Evolutionary conservation across 192 early-diverging fungal species (phyloP).

Genomic region (Linnemannia exigua): DNA sequence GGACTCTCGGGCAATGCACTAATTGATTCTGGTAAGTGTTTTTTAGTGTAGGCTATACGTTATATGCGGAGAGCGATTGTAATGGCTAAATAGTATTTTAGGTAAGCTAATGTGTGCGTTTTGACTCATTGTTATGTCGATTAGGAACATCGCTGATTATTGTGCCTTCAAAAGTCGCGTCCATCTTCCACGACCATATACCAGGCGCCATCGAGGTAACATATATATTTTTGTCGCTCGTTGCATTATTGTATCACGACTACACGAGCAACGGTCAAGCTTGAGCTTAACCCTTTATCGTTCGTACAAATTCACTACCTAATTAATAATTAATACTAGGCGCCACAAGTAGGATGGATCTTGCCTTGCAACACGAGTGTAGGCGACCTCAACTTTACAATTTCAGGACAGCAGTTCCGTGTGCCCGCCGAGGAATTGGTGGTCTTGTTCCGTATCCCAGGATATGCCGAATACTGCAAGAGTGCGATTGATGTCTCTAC

Average conservation of each 20-base stretch:
- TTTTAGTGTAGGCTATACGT: too few species aligned
- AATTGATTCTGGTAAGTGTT: slow-evolving; percentile 42
- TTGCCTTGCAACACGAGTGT: slow-evolving; percentile 50
- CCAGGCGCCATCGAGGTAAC: slow-evolving; percentile 48
- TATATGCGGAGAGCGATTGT: not conserved
- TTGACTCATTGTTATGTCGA: not conserved
- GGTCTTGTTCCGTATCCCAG: slow-evolving; percentile 47
- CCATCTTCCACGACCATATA: slow-evolving; percentile 36
- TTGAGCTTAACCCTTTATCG: not conserved
- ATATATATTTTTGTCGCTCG: not conserved
- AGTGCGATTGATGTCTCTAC: slow-evolving; percentile 42
- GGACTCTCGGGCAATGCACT: slow-evolving; percentile 46
- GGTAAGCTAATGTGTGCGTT: not conserved
- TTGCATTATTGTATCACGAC: not conserved
- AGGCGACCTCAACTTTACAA: slow-evolving; percentile 53
- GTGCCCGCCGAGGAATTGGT: slow-evolving; percentile 49
- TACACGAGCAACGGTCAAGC: not conserved
- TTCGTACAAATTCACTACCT: not conserved
- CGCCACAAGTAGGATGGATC: slow-evolving; percentile 50
- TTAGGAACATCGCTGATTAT: slow-evolving; percentile 46
- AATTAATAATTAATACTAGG: slow-evolving; percentile 14
- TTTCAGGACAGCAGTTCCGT: slow-evolving; percentile 38
- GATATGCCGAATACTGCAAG: slow-evolving; percentile 56
- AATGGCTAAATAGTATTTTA: not conserved
- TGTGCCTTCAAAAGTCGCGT: slow-evolving; percentile 34